phyloP scores from a whole-genome alignment of 2,329 filamentous ascomycete genomes.

The Epichloe bromicola region DNA sequence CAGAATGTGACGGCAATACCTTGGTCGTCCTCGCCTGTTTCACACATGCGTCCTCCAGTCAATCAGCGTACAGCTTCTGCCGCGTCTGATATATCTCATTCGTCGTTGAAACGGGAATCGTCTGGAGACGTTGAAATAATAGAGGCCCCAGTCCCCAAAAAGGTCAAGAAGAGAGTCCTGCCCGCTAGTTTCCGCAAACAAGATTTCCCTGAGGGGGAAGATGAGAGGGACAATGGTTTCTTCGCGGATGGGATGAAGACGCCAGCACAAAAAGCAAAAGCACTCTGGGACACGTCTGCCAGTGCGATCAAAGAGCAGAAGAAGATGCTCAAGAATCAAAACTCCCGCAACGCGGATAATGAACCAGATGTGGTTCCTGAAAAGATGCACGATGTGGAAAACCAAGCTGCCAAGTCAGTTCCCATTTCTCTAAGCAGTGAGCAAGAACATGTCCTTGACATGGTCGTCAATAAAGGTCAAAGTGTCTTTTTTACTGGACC shows the following conservation, averaged over 20 bases:
- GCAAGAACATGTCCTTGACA: slow-evolving; percentile 68
- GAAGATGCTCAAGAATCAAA: slow-evolving; percentile 54
- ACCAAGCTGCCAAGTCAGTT: slow-evolving; percentile 26
- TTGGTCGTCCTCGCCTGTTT: slow-evolving; percentile 58
- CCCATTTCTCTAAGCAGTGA: slow-evolving; percentile 69
- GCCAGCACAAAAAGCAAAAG: slow-evolving; percentile 21
- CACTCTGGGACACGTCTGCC: slow-evolving; percentile 58
- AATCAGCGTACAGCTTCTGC: slow-evolving; percentile 8
- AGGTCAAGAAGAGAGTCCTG: slow-evolving; percentile 50
- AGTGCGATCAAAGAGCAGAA: slow-evolving; percentile 68
- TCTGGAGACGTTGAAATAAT: slow-evolving; percentile 17
- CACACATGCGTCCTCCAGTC: slow-evolving; percentile 30
- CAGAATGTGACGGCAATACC: slow-evolving; percentile 31
- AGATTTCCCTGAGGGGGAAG: slow-evolving; percentile 25
- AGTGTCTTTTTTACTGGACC: slow-evolving; percentile 98
- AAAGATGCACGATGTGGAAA: slow-evolving; percentile 30
- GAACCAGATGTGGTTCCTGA: slow-evolving; percentile 21
- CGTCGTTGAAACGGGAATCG: slow-evolving; percentile 30
- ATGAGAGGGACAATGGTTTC: slow-evolving; percentile 1
- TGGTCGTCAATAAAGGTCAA: slow-evolving; percentile 67
- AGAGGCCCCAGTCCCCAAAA: slow-evolving; percentile 16
- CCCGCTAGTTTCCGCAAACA: slow-evolving; percentile 33
- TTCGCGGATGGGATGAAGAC: slow-evolving; percentile 13
- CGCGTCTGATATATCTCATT: slow-evolving; percentile 11
- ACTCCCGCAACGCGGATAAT: slow-evolving; percentile 22